phyloP scores from a whole-genome alignment of 106 monocot genomes.

The Dendrobium chrysotoxum region DNA sequence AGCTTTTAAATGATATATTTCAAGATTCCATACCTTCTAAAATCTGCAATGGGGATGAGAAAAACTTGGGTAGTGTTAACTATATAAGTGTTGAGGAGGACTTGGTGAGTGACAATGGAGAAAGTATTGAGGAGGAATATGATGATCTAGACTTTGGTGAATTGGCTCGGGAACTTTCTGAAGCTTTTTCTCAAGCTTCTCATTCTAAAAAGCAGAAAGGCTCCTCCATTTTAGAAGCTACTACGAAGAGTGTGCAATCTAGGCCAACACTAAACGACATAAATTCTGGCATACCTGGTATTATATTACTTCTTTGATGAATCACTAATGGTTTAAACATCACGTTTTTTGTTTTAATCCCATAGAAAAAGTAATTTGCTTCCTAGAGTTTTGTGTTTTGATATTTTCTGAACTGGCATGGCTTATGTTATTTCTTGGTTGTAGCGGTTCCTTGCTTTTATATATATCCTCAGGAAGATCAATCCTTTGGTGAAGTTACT shows the following conservation, averaged over 20 bases:
- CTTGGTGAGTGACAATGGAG: conserved; percentile 2
- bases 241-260: conserved; percentile 13
- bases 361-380: background rate
- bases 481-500: background rate
- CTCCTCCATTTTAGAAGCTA: conserved; percentile 14
- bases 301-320: background rate
- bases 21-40: conserved; percentile 4
- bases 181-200: conserved; percentile 33
- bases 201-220: conserved; percentile 38
- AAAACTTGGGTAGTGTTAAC: background rate
- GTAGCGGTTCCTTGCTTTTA: conserved; percentile 96
- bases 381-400: background rate
- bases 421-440: conserved; percentile 10
- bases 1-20: background rate
- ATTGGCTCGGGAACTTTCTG: conserved; percentile 42
- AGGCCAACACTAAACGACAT: conserved; percentile 24
- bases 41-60: background rate
- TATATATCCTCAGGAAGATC: conserved; percentile 50
- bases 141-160: conserved; percentile 52
- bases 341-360: background rate
- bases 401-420: background rate
- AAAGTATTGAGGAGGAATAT: conserved; percentile 24
- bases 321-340: background rate
- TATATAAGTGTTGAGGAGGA: background rate
- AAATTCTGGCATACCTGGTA: conserved; percentile 43